phyloP scores from a whole-genome alignment of 495 filamentous ascomycete species.

The Cercophora newfieldiana region DNA sequence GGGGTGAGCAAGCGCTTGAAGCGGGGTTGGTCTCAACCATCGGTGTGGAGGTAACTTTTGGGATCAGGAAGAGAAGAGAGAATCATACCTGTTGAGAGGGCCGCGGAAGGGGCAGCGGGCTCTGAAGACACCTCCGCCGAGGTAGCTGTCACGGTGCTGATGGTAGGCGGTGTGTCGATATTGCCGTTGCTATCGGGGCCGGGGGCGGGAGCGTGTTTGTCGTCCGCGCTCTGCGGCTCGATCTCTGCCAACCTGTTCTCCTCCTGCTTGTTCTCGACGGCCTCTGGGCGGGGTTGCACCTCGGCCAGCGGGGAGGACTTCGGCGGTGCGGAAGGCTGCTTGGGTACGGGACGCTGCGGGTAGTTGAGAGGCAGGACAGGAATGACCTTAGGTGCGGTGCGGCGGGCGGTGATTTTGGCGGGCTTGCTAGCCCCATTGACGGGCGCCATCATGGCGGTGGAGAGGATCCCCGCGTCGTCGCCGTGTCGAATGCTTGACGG shows the following conservation, averaged over 20 bases:
- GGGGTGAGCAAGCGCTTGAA: slow-evolving; percentile 2
- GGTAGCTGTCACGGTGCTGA: neutral
- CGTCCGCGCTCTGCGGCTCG: slow-evolving; percentile 2
- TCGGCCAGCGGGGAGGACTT: slow-evolving; percentile 7
- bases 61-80: neutral
- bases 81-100: slow-evolving; percentile 20
- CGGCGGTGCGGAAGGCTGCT: slow-evolving; percentile 15
- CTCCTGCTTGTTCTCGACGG: neutral
- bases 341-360: slow-evolving; percentile 26
- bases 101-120: neutral
- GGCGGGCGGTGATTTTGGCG: slow-evolving; percentile 21
- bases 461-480: neutral
- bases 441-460: slow-evolving; percentile 30
- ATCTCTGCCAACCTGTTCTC: neutral
- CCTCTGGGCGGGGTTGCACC: neutral
- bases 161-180: neutral
- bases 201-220: neutral
- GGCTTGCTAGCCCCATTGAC: slow-evolving; percentile 28
- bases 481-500: neutral
- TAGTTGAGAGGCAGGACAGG: slow-evolving; percentile 36
- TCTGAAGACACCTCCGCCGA: neutral
- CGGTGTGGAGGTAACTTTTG: neutral
- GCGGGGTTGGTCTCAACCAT: neutral
- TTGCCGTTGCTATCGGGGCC: neutral
- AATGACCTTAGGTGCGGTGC: slow-evolving; percentile 23